Evolutionary conservation across 768 basidiomycete genomes (phyloP), one percentile per base, ranked within the genome.

Genomic region (Termitomyces sp.): DNA sequence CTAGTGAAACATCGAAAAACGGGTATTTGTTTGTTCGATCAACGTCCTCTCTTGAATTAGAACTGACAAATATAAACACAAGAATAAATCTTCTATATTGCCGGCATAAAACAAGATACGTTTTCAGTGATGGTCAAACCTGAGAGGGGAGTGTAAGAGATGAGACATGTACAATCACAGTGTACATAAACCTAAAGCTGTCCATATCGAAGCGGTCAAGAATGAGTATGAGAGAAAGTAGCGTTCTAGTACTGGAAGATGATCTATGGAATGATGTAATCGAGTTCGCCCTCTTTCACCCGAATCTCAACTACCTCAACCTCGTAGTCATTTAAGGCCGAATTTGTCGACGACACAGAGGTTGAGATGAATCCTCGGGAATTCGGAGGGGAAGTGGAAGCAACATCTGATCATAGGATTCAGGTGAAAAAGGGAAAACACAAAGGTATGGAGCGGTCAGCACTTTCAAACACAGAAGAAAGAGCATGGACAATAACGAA

Each of bases 231-330:
- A 34, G 10, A 28, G 8, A 23, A 37, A 48, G 2, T 35, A 16
- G 8, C 19, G 40, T 21, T 41, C 48, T 49, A 12, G 47, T 14
- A 27, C 14, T 5, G 12, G 14, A 35, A 35, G 19, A 40, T 44
- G 49, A 41, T 70, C 70, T 71, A 79, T 23, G 85, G 90, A 68
- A 92, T 88, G 67, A 92, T 86, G 57, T 83, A 80, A 68, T 84
- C 80, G 49, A 91, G 73, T 63, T 93, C 91, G 50, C 82, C 87
- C 64, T 90, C 90, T 60, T 80, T 77, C 58, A 93, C 88, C 57
- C 90, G 80, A 68, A 93, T 94, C 73, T 91, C 89, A 63, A 89
- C 91, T 37, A 92, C 90, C 70, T 93, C 90, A 58, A 92, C 84
- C 67, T 91, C 89, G 61, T 89, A 91, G 63, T 89, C 88, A 59